phyloP scores from a whole-genome alignment of 768 basidiomycete genomes.

The Candolleomyces eurysporus region DNA sequence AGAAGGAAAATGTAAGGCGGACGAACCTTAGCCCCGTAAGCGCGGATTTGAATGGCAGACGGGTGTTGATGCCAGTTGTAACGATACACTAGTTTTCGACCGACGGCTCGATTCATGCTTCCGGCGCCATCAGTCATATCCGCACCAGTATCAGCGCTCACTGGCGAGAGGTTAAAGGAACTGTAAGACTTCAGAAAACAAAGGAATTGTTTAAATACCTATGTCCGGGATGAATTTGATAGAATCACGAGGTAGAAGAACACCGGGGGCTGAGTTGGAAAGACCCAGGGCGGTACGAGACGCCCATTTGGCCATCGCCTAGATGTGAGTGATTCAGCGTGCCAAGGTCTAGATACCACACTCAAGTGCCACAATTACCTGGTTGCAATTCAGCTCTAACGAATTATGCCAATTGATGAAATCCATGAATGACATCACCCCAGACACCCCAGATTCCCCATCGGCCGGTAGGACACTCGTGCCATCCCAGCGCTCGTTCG shows the following conservation, averaged over 20 bases:
- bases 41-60: slow-evolving; percentile 49
- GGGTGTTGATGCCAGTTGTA: slow-evolving; percentile 38
- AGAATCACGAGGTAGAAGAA: slow-evolving; percentile 28
- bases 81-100: slow-evolving; percentile 29
- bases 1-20: not conserved
- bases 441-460: too few relatives aligned
- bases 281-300: slow-evolving; percentile 60
- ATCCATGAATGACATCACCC: slow-evolving; percentile 35
- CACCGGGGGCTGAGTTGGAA: slow-evolving; percentile 63
- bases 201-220: slow-evolving; percentile 28
- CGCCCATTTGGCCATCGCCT: slow-evolving; percentile 66
- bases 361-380: slow-evolving; percentile 33
- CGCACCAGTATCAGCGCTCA: slow-evolving; percentile 21
- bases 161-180: not conserved
- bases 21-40: slow-evolving; percentile 47
- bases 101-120: slow-evolving; percentile 37
- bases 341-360: too few relatives aligned
- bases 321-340: not conserved
- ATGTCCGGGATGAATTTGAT: slow-evolving; percentile 47
- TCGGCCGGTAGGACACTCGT: slow-evolving; percentile 1
- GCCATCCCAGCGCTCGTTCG: slow-evolving; percentile 40
- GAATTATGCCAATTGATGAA: slow-evolving; percentile 61
- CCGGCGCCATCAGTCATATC: slow-evolving; percentile 62
- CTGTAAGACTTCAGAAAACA: not conserved
- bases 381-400: slow-evolving; percentile 40